Evolutionary conservation across 495 filamentous ascomycete genomes (phyloP).

Genomic region (Penicillium herquei): DNA sequence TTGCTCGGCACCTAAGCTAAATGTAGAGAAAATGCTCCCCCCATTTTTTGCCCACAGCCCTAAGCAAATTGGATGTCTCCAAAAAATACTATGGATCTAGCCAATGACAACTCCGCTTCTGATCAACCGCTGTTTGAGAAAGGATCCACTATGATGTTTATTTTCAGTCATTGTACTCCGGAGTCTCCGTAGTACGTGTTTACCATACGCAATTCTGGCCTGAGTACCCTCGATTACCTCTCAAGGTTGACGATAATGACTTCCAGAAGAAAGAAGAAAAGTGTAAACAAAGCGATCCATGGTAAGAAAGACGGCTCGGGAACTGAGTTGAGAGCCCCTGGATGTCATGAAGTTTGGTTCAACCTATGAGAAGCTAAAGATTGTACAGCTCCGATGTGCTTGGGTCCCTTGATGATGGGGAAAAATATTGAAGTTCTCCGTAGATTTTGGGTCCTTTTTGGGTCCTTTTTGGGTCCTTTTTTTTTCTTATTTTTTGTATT

Average conservation of each 20-base stretch:
- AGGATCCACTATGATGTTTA: conserved; percentile 1
- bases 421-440: not conserved
- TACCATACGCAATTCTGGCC: not conserved
- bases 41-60: not conserved
- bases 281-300: conserved; percentile 8
- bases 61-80: conserved; percentile 14
- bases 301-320: conserved; percentile 8
- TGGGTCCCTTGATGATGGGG: not conserved
- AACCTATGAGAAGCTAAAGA: conserved; percentile 1
- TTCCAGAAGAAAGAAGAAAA: not conserved
- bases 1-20: too few species aligned
- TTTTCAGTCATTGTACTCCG: not conserved
- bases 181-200: not conserved
- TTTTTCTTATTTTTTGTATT: not conserved
- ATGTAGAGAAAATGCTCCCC: too few species aligned
- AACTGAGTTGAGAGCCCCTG: not conserved
- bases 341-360: not conserved
- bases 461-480: not conserved
- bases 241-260: too few species aligned
- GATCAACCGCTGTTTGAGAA: conserved; percentile 6
- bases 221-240: not conserved
- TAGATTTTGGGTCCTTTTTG: not conserved
- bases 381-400: not conserved
- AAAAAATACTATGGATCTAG: conserved; percentile 1
- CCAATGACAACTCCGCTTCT: conserved; percentile 5